phyloP scores from a whole-genome alignment of 2,329 filamentous ascomycete species.

The Paradendryphiella salina region DNA sequence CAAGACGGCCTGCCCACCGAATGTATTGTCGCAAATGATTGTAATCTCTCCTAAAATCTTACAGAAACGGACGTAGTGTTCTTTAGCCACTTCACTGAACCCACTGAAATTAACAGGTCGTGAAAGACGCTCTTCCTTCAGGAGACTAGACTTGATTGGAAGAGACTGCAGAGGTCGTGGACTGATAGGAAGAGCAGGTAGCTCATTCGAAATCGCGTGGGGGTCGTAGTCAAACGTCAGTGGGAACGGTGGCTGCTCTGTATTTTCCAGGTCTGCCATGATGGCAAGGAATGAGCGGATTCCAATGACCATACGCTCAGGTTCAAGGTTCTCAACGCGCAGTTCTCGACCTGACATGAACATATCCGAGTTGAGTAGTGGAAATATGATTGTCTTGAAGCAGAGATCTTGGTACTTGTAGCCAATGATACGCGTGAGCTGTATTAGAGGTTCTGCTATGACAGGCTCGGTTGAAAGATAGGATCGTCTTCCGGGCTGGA shows the following conservation, averaged over 20 bases:
- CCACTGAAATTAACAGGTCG: conserved; percentile 62
- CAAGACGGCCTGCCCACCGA: conserved; percentile 90
- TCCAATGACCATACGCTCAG: conserved; percentile 95
- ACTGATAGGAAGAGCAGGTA: conserved; percentile 38
- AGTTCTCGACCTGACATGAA: conserved; percentile 76
- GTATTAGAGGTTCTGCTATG: conserved; percentile 88
- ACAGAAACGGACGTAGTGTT: conserved; percentile 89
- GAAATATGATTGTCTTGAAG: conserved; percentile 91
- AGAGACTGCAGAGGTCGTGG: conserved; percentile 40
- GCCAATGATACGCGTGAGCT: conserved; percentile 91
- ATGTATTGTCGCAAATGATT: conserved; percentile 93
- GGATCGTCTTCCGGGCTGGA: conserved; percentile 78
- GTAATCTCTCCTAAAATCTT: conserved; percentile 95
- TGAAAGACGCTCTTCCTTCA: conserved; percentile 68
- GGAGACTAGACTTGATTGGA: conserved; percentile 44
- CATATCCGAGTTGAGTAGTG: conserved; percentile 88
- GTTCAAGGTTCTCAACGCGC: conserved; percentile 89
- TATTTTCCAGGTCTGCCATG: conserved; percentile 88
- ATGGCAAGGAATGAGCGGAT: conserved; percentile 92
- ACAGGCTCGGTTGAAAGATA: conserved; percentile 79
- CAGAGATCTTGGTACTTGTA: conserved; percentile 93
- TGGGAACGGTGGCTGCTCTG: conserved; percentile 83
- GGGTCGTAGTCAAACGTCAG: conserved; percentile 60
- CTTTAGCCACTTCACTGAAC: conserved; percentile 75
- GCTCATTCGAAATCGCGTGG: conserved; percentile 47